Percentiles rank a stretch among this genome's conserved stretches.
phyloP scores from a whole-genome alignment of 164 flowering plant genomes.

The Umbellularia californica region DNA sequence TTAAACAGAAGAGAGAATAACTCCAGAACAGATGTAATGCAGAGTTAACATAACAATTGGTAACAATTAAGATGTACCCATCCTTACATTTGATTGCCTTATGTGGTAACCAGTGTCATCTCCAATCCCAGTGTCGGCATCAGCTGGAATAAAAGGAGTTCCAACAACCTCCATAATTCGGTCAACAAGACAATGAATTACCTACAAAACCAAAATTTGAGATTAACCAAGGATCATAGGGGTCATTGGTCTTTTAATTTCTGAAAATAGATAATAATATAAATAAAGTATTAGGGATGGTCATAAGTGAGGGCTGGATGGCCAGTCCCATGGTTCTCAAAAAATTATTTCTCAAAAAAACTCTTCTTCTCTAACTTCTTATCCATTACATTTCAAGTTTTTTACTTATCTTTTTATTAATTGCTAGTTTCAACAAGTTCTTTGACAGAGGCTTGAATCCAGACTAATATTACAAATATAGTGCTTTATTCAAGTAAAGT shows the following conservation, averaged over 20 bases:
- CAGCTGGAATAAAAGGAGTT: conserved; percentile 42
- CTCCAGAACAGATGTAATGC: neutral
- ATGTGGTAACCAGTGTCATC: conserved; percentile 62
- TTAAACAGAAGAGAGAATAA: neutral
- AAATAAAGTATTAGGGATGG: too few species aligned
- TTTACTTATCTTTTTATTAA: too few species aligned
- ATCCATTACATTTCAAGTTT: too few species aligned
- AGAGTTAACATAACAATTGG: neutral
- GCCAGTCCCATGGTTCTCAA: too few species aligned
- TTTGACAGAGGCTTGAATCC: too few species aligned
- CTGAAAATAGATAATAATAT: too few species aligned
- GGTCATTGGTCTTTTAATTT: too few species aligned
- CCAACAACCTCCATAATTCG: conserved; percentile 82
- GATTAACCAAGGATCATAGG: neutral
- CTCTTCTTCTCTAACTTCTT: too few species aligned
- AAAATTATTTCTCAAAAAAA: too few species aligned
- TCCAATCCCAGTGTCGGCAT: conserved; percentile 11
- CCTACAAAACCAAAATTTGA: conserved; percentile 31
- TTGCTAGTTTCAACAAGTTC: too few species aligned
- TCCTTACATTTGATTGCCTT: conserved; percentile 55
- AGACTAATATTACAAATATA: too few species aligned
- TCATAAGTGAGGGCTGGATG: too few species aligned
- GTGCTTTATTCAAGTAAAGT: neutral
- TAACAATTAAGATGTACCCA: neutral
- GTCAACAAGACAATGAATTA: conserved; percentile 77